These are phyloP conservation scores for Avena eriantha DNA, from an alignment of 176 grass and related monocot genomes.

Conservation along the genomic window DNA sequence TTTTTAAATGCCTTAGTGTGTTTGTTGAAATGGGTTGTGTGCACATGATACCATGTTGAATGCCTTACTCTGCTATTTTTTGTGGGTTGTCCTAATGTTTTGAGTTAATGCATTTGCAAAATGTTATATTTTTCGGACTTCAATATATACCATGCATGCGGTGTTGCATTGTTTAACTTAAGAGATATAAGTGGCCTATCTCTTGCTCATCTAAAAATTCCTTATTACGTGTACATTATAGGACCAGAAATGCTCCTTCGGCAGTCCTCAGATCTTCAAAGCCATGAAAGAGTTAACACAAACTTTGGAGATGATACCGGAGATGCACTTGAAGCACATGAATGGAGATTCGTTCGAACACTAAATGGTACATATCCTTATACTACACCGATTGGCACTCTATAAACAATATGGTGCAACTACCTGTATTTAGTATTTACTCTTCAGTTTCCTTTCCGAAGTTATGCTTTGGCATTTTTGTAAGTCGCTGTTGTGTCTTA, in stretches of 20 bases:
- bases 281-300: slow-evolving; percentile 46
- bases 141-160: background rate
- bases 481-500: slow-evolving; percentile 9
- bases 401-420: slow-evolving; percentile 24
- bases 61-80: slow-evolving; percentile 21
- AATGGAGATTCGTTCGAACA: slow-evolving; percentile 91
- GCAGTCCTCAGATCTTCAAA: slow-evolving; percentile 65
- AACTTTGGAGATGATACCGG: slow-evolving; percentile 67
- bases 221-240: slow-evolving; percentile 49
- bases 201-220: background rate
- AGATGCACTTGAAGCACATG: slow-evolving; percentile 86
- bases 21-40: background rate
- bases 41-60: slow-evolving; percentile 20
- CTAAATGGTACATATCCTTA: slow-evolving; percentile 66
- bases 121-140: background rate
- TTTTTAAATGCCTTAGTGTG: background rate
- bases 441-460: background rate
- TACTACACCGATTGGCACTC: slow-evolving; percentile 4
- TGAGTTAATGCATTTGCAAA: background rate
- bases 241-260: slow-evolving; percentile 92
- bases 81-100: slow-evolving; percentile 26
- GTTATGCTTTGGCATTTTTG: slow-evolving; percentile 6
- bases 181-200: background rate
- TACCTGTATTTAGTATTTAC: slow-evolving; percentile 30
- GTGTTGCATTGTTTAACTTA: slow-evolving; percentile 21